A percentile compares a stretch with the other conserved stretches of the same genome.
These are phyloP conservation scores for Scedosporium minutisporum DNA, from an alignment of 2,329 filamentous ascomycete genomes.

Conservation along the genomic window DNA sequence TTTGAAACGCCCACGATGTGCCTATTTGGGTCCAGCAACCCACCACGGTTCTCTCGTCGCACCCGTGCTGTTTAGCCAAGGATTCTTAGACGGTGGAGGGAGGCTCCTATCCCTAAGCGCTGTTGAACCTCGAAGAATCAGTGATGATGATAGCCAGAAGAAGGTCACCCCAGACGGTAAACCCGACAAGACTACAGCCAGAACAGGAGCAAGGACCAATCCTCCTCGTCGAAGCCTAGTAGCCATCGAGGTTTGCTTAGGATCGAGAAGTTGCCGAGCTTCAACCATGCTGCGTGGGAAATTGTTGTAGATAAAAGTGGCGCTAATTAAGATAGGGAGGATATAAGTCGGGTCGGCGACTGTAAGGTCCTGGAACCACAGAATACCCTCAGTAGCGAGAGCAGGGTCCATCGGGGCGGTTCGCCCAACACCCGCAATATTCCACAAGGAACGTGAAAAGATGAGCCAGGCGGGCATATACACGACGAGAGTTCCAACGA, in stretches of 20 bases:
- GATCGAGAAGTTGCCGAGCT: conserved; percentile 13
- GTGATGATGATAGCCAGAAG: conserved; percentile 18
- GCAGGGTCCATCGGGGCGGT: conserved; percentile 24
- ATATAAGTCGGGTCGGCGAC: conserved; percentile 39
- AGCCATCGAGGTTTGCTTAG: conserved; percentile 11
- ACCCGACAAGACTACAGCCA: conserved; percentile 24
- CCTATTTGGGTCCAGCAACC: conserved; percentile 2
- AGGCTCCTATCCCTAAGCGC: neutral
- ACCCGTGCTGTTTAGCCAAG: neutral
- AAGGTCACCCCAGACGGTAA: conserved; percentile 30
- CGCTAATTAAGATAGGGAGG: conserved; percentile 25
- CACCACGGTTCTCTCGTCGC: neutral
- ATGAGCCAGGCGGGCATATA: conserved; percentile 17
- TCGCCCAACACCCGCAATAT: conserved; percentile 14
- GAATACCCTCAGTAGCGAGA: conserved; percentile 37
- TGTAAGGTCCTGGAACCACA: conserved; percentile 48
- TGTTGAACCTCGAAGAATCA: neutral
- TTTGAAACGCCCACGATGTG: neutral
- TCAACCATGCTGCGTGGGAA: conserved; percentile 20
- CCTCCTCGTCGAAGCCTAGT: conserved; percentile 18
- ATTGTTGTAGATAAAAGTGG: conserved; percentile 17
- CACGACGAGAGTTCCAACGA: conserved; percentile 2
- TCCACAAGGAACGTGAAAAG: conserved; percentile 13
- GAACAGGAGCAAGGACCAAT: conserved; percentile 20
- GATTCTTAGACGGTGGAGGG: conserved; percentile 5